A percentile compares a stretch with the other conserved stretches of the same genome.
These are phyloP conservation scores for Starmerella riodocensis DNA, from an alignment of 805 yeast species.

Conservation along the genomic window DNA sequence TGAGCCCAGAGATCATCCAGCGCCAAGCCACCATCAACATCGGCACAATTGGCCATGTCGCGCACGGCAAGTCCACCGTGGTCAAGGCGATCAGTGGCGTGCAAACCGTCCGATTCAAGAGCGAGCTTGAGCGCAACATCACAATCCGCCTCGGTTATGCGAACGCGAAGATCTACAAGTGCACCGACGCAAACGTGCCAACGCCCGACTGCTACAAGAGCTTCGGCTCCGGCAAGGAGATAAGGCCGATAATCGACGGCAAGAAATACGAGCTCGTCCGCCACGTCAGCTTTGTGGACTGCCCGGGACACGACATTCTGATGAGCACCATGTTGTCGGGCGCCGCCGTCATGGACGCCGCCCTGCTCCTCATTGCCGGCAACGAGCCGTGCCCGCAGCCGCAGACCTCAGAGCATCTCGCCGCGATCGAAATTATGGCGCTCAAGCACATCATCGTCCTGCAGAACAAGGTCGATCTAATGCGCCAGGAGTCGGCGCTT, in stretches of 20 bases:
- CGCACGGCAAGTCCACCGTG: slow-evolving; percentile 88
- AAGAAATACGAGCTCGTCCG: slow-evolving; percentile 79
- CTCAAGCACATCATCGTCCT: slow-evolving; percentile 89
- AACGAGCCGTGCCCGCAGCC: slow-evolving; percentile 99
- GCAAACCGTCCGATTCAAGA: slow-evolving; percentile 97
- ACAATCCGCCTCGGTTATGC: slow-evolving; percentile 98
- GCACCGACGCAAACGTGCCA: slow-evolving; percentile 73
- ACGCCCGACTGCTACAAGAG: slow-evolving; percentile 93
- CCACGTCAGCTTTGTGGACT: slow-evolving; percentile 97
- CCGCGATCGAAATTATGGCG: slow-evolving; percentile 98
- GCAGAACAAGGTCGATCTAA: slow-evolving; percentile 96
- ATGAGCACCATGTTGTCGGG: slow-evolving; percentile 99
- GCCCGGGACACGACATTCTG: slow-evolving; percentile 99
- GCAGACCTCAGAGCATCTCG: slow-evolving; percentile 97
- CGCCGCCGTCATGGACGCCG: slow-evolving; percentile 99
- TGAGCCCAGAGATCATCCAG: slow-evolving; percentile 79
- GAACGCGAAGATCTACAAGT: slow-evolving; percentile 92
- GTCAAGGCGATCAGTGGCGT: slow-evolving; percentile 96
- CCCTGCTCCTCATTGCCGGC: slow-evolving; percentile 88
- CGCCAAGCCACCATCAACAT: slow-evolving; percentile 98
- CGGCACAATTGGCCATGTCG: slow-evolving; percentile 91
- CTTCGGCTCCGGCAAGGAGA: slow-evolving; percentile 87
- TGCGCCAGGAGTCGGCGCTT: slow-evolving; percentile 92
- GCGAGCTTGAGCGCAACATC: slow-evolving; percentile 96
- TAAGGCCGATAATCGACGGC: slow-evolving; percentile 80